A percentile compares a stretch with the other conserved stretches of the same genome.
phyloP scores from a whole-genome alignment of 192 early-diverging fungal genomes.

The Coemansia sp. region DNA sequence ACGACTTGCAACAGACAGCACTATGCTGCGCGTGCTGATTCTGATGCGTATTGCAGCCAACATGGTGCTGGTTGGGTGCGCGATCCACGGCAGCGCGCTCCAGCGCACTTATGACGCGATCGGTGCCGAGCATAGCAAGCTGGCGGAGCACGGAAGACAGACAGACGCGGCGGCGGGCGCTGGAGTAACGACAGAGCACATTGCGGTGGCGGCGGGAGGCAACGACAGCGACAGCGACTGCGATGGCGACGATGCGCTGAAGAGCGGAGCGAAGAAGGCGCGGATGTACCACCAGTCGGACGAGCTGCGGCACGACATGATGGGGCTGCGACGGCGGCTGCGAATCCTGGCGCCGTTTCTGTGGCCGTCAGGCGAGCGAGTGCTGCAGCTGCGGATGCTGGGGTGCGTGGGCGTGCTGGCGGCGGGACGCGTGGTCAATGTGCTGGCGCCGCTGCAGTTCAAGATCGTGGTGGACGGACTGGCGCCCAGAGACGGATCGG shows the following conservation, averaged over 20 bases:
- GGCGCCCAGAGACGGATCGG: constrained; percentile 45
- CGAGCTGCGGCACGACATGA: constrained; percentile 48
- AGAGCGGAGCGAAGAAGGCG: constrained; percentile 49
- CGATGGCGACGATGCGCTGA: constrained; percentile 28
- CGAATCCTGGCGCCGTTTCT: constrained; percentile 76
- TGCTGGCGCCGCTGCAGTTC: constrained; percentile 82
- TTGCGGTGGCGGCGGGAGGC: constrained; percentile 1
- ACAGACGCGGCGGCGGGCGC: neutral
- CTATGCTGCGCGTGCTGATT: constrained; percentile 50
- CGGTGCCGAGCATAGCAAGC: constrained; percentile 9
- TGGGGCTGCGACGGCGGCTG: constrained; percentile 56
- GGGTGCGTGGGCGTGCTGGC: constrained; percentile 68
- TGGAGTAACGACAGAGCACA: constrained; percentile 1
- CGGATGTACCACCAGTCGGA: constrained; percentile 56
- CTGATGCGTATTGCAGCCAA: constrained; percentile 40
- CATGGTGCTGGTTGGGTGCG: constrained; percentile 26
- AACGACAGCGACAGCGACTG: neutral
- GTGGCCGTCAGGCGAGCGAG: constrained; percentile 68
- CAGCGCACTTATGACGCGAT: constrained; percentile 14
- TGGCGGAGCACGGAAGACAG: neutral
- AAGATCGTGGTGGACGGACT: constrained; percentile 78
- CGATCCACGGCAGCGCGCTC: constrained; percentile 20
- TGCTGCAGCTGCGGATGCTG: constrained; percentile 69
- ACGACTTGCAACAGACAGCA: constrained; percentile 25
- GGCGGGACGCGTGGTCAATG: constrained; percentile 71